Base-by-base conservation (phyloP, 306 rosid genomes). In the Fragaria iinumae region DNA sequence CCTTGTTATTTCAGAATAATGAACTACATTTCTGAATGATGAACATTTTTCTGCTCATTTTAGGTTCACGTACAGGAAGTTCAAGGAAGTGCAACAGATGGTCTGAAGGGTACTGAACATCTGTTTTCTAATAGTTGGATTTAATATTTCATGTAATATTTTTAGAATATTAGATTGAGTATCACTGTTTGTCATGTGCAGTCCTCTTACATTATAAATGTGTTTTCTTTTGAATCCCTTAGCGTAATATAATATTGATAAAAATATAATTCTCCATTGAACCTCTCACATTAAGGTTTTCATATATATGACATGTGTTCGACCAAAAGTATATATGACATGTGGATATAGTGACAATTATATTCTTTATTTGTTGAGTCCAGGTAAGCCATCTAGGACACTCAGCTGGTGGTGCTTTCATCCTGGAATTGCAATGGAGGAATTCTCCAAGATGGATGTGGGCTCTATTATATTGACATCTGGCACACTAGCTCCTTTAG, bases 401-500 rank as follows among this genome's bases (percentile, higher is more conserved):
- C 93, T 94, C 79, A 87, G 98, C 86, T 91, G 98, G 98, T 94
- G 98, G 98, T 94, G 98, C 84, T 94, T 94, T 84, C 91, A 94
- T 78, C 98, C 98, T 41, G 98, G 98, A 87, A 81, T 92, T 83
- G 96, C 98, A 64, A 80, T 94, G 98, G 93, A 94, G 85, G 89
- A 44, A 73, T 90, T 94, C 83, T 77, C 78, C 79, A 86, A 47
- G 86, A 2, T 53, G 82, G 88, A 86, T 27, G 97, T 94, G 59
- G 89, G 96, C 77, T 94, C 98, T 75, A 64, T 94, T 83, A 94
- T 94, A 81, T 81, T 94, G 86, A 94, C 98, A 77, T 94, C 97
- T 62, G 98, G 98, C 80, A 94, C 97, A 67, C 87, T 90, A 78
- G 89, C 98, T 64, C 98, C 97, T 43, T 68, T 94, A 89, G 98